Evolutionary conservation across 495 filamentous ascomycete genomes (phyloP).

Genomic region (Aspergillus biplanus): DNA sequence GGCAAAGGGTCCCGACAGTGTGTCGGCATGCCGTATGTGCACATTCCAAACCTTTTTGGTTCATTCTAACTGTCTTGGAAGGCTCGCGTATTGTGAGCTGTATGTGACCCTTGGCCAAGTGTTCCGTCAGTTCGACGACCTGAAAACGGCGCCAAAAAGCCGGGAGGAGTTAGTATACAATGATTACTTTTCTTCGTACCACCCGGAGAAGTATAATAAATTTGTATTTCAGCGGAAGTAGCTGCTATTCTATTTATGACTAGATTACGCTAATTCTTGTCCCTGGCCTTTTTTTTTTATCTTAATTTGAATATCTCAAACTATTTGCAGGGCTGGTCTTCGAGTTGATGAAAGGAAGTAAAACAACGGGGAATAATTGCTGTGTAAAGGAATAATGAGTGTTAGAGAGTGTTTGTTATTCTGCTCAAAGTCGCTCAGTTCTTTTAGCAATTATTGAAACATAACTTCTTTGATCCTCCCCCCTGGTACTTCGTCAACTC

Average conservation of each 20-base stretch:
- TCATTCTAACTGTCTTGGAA: slow-evolving; percentile 14
- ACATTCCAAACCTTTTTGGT: not conserved
- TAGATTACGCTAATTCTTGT: not conserved
- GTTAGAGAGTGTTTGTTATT: too few species aligned
- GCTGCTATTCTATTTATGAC: not conserved
- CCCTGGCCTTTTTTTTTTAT: not conserved
- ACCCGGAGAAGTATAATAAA: slow-evolving; percentile 27
- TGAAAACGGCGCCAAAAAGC: slow-evolving; percentile 27
- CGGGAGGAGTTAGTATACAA: slow-evolving; percentile 26
- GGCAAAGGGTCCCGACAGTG: slow-evolving; percentile 41
- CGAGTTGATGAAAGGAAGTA: too few species aligned
- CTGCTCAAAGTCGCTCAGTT: too few species aligned
- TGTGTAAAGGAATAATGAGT: too few species aligned
- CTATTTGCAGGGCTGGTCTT: too few species aligned
- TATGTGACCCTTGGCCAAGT: slow-evolving; percentile 35
- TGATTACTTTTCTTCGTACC: slow-evolving; percentile 34
- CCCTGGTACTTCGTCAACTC: not conserved
- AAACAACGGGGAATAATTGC: too few species aligned
- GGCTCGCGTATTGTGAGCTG: slow-evolving; percentile 38
- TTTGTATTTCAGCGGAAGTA: slow-evolving; percentile 27
- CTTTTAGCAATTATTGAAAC: too few species aligned
- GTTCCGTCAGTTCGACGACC: slow-evolving; percentile 34
- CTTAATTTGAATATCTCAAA: not conserved
- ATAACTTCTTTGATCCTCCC: not conserved
- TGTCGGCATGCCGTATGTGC: slow-evolving; percentile 41